These are phyloP conservation scores for Phyllosticta citriasiana DNA, from an alignment of 2,329 filamentous ascomycete genomes.

Conservation along the genomic window DNA sequence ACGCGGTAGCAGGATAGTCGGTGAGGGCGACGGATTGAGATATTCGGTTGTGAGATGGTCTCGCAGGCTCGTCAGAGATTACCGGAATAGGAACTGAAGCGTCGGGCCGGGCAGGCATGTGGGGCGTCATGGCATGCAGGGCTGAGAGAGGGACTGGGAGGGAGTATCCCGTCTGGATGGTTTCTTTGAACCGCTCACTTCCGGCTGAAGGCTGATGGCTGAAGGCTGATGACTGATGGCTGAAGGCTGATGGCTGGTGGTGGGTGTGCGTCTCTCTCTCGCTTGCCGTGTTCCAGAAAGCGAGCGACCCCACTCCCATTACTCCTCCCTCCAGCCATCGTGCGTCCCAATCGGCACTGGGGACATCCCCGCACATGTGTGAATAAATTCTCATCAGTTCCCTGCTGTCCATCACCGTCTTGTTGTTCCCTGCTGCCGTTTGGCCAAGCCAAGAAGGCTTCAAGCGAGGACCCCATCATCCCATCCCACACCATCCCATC, in stretches of 20 bases:
- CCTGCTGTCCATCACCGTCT: no score
- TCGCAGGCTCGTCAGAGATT: conserved; percentile 6
- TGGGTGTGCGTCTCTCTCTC: background rate
- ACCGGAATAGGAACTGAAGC: conserved; percentile 1
- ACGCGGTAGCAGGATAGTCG: background rate
- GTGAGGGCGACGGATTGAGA: background rate
- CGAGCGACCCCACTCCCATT: conserved; percentile 1
- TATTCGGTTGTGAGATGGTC: background rate
- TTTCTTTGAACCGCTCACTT: background rate
- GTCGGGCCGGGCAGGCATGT: background rate
- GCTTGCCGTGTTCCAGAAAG: conserved; percentile 10
- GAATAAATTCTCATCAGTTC: no score
- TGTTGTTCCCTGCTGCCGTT: background rate
- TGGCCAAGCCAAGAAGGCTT: background rate
- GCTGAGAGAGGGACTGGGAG: background rate
- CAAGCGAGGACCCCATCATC: no score
- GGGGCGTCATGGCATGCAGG: background rate
- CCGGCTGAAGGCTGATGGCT: background rate
- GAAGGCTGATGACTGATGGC: no score
- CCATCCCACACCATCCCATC: no score
- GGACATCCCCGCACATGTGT: no score
- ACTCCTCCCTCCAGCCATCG: background rate
- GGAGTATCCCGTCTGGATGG: no score
- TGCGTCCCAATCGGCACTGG: no score
- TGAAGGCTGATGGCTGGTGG: background rate